Base-by-base conservation (phyloP, 192 early-diverging fungal genomes). In the Linnemannia zychae region DNA sequence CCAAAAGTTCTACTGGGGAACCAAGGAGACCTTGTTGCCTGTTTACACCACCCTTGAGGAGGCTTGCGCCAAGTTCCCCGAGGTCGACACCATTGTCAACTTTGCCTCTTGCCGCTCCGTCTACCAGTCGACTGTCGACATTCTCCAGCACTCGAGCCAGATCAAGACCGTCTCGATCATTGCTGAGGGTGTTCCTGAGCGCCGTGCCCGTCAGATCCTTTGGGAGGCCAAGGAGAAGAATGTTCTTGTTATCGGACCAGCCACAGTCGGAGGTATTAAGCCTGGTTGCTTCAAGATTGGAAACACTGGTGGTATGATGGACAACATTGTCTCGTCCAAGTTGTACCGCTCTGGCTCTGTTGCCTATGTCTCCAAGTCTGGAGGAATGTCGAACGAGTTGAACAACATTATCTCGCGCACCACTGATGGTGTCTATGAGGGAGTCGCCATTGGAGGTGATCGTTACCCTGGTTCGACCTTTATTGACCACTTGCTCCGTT, bases 251-350 rank as follows among this genome's bases (percentile, higher is more conserved):
- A 97, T 99, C 81, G 98, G 98, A 65, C 98, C 98, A 52, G 98
- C 98, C 53, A 99, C 98, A 40, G 98, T 99, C 53, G 98, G 98
- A 89, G 98, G 98, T 77, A 99, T 99, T 90, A 99, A 97, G 91
- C 97, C 98, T 38, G 98, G 98, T 1, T 98, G 97, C 91, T 99
- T 97, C 95, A 99, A 99, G 95, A 98, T 99, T 80, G 98, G 98
- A 78, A 99, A 99, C 95, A 99, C 98, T 46, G 98, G 98, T 87
- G 98, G 98, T 82, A 99, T 99, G 98, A 99, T 99, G 98, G 98
- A 99, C 90, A 99, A 99, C 93, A 98, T 99, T 90, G 97, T 97
- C n/a, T 90, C 97, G 37, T 98, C 97, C 88, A 97, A 97, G 90
- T 93, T 99, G 80, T 99, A 99, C 91, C 95, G 98, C 68, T 87